Evolutionary conservation across 2,329 filamentous ascomycete species (phyloP).

Genomic region (Dothidotthia symphoricarpi): DNA sequence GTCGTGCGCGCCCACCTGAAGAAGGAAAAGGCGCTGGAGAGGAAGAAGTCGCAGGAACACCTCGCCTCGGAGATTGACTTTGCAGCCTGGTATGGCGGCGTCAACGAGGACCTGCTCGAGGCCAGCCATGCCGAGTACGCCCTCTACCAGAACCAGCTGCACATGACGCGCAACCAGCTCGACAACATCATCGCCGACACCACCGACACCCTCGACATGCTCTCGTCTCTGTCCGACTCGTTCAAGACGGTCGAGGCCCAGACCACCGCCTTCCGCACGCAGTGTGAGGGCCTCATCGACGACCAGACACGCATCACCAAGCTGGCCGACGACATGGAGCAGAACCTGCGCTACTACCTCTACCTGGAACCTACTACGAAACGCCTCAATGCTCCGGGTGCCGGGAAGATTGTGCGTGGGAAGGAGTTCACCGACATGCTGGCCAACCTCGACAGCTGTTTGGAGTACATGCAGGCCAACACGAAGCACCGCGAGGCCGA

Average conservation of each 20-base stretch:
- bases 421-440: constrained; percentile 87
- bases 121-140: constrained; percentile 83
- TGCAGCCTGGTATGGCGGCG: constrained; percentile 56
- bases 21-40: constrained; percentile 48
- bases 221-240: constrained; percentile 77
- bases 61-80: constrained; percentile 62
- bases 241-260: constrained; percentile 86
- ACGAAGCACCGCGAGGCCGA: constrained; percentile 83
- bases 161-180: constrained; percentile 77
- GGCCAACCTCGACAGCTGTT: constrained; percentile 80
- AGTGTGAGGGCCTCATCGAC: constrained; percentile 81
- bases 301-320: constrained; percentile 78
- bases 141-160: constrained; percentile 78
- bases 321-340: constrained; percentile 79
- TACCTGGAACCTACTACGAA: constrained; percentile 90
- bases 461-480: constrained; percentile 88
- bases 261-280: constrained; percentile 87
- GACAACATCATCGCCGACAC: constrained; percentile 76
- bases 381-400: constrained; percentile 86
- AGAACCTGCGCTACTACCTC: constrained; percentile 90
- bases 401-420: constrained; percentile 78
- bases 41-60: constrained; percentile 38
- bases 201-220: constrained; percentile 68
- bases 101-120: constrained; percentile 69
- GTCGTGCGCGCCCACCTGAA: constrained; percentile 58